Conservation (phyloP, 768 basidiomycete genomes). For the Lentinula boryana region DNA sequence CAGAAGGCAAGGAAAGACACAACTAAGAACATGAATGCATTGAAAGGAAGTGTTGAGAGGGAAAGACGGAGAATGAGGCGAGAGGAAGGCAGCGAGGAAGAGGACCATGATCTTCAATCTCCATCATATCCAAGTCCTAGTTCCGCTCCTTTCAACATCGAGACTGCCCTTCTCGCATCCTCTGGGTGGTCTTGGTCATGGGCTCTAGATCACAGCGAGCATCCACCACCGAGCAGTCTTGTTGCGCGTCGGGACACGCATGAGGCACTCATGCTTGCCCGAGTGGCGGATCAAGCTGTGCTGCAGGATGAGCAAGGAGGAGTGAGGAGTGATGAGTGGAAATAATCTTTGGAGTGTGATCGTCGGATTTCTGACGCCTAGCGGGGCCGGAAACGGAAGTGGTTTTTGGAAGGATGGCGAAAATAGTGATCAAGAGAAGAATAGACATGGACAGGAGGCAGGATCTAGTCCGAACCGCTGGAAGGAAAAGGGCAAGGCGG, state of each 20-base stretch:
- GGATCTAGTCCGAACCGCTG: not conserved
- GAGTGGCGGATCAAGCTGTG: slow-evolving; percentile 64
- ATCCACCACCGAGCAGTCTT: slow-evolving; percentile 88
- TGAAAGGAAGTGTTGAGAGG: slow-evolving; percentile 31
- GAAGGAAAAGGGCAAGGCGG: not conserved
- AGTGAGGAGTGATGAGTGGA: slow-evolving; percentile 39
- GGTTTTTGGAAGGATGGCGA: not conserved
- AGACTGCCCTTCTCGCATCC: slow-evolving; percentile 32
- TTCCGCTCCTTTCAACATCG: slow-evolving; percentile 12
- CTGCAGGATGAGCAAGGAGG: slow-evolving; percentile 40
- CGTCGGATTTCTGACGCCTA: slow-evolving; percentile 54
- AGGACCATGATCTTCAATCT: not conserved
- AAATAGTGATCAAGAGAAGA: not conserved
- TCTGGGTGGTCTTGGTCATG: slow-evolving; percentile 78
- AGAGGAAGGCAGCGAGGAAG: not conserved
- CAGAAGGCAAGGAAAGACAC: slow-evolving; percentile 61
- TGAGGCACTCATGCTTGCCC: slow-evolving; percentile 69
- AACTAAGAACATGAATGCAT: slow-evolving; percentile 41
- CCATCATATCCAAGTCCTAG: not conserved
- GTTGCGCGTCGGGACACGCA: slow-evolving; percentile 83
- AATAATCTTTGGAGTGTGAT: slow-evolving; percentile 72
- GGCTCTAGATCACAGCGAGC: slow-evolving; percentile 75
- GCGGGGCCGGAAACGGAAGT: slow-evolving; percentile 8
- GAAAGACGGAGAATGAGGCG: slow-evolving; percentile 14
- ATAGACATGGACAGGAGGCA: not conserved